These are phyloP conservation scores for Angophora floribunda DNA, from an alignment of 345 rosid genomes.

Conservation along the genomic window DNA sequence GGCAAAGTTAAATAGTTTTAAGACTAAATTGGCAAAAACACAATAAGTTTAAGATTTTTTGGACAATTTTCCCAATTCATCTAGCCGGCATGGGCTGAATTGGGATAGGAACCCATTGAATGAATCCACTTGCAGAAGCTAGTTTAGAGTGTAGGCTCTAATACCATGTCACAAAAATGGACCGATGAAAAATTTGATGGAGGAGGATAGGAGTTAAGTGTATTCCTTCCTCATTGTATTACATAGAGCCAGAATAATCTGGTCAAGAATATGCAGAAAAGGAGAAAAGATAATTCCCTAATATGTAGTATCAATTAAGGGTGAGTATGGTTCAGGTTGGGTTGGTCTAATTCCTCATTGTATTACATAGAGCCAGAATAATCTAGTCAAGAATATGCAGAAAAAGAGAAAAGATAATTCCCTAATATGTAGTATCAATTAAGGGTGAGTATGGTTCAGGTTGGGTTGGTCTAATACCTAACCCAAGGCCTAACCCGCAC, in stretches of 20 bases:
- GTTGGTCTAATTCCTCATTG: too few relatives aligned
- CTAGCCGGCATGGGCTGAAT: background rate
- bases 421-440: background rate
- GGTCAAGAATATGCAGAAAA: background rate
- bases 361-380: background rate
- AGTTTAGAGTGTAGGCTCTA: fast-evolving
- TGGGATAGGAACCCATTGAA: background rate
- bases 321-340: background rate
- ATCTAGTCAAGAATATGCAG: background rate
- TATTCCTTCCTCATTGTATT: too few relatives aligned
- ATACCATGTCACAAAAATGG: background rate
- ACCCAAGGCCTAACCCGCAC: too few relatives aligned
- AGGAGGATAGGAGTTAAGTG: too few relatives aligned
- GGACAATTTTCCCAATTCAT: too few relatives aligned
- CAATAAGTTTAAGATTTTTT: too few relatives aligned
- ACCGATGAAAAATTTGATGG: fast-evolving
- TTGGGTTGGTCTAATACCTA: too few relatives aligned
- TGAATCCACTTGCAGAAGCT: background rate
- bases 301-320: background rate
- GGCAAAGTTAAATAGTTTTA: too few relatives aligned
- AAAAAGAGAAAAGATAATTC: background rate
- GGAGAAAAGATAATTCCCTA: background rate
- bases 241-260: background rate
- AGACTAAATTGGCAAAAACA: too few relatives aligned
- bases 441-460: background rate